These are phyloP conservation scores for Earliella scabrosa DNA, from an alignment of 1,284 basidiomycete species.

Conservation along the genomic window DNA sequence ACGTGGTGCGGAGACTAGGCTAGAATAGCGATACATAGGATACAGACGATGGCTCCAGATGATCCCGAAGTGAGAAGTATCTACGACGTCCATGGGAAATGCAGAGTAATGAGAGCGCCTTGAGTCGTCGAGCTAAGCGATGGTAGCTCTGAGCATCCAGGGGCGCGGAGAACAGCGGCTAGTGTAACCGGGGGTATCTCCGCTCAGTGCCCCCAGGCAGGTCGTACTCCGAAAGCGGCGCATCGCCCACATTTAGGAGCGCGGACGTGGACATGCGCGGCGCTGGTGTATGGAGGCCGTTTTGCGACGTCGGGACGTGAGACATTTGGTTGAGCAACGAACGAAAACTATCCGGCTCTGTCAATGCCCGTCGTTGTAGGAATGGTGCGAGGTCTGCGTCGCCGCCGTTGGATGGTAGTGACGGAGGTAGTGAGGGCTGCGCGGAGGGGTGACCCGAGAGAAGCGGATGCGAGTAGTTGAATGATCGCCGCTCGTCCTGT, in stretches of 20 bases:
- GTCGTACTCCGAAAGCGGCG: conserved; percentile 19
- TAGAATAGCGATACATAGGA: conserved; percentile 26
- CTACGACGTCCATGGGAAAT: conserved; percentile 21
- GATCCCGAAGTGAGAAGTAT: conserved; percentile 20
- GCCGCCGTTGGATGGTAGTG: conserved; percentile 33
- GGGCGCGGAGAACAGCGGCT: neutral
- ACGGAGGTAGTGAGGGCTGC: conserved; percentile 28
- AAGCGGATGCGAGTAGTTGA: conserved; percentile 48
- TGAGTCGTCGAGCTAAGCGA: neutral
- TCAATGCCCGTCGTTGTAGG: conserved; percentile 49
- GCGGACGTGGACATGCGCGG: conserved; percentile 18
- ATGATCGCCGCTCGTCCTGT: conserved; percentile 47
- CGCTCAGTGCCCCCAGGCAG: conserved; percentile 18
- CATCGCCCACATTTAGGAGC: conserved; percentile 17
- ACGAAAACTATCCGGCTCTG: conserved; percentile 52
- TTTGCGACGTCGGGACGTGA: conserved; percentile 16
- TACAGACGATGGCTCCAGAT: conserved; percentile 18
- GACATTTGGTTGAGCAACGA: conserved; percentile 31
- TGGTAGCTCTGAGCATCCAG: neutral
- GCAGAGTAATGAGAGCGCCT: conserved; percentile 5
- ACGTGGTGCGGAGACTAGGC: conserved; percentile 2
- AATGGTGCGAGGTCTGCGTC: conserved; percentile 27
- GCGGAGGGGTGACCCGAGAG: conserved; percentile 44
- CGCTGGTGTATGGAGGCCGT: conserved; percentile 17
- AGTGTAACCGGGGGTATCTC: conserved; percentile 25